A percentile compares a stretch with the other conserved stretches of the same genome.
These are phyloP conservation scores for Penicillium canescens DNA, from an alignment of 495 filamentous ascomycete species.

Conservation along the genomic window DNA sequence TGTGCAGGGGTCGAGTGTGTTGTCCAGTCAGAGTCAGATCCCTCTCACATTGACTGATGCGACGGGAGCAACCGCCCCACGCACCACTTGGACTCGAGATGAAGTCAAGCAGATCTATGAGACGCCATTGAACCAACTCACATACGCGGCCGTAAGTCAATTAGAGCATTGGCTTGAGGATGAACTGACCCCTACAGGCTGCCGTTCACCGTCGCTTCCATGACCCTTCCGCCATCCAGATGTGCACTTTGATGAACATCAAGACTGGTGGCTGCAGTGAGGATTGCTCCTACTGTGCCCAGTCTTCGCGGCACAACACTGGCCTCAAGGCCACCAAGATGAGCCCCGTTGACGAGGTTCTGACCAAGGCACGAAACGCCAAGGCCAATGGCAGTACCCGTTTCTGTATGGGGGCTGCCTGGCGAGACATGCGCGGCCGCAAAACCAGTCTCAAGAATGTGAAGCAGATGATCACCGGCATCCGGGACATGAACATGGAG, in stretches of 20 bases:
- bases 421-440: conserved; percentile 87
- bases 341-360: conserved; percentile 73
- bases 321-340: conserved; percentile 77
- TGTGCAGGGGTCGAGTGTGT: conserved; percentile 38
- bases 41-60: conserved; percentile 51
- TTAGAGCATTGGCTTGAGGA: not conserved
- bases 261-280: conserved; percentile 89
- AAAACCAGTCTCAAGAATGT: conserved; percentile 76
- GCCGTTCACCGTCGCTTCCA: conserved; percentile 80
- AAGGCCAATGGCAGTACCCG: conserved; percentile 77
- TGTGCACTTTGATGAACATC: conserved; percentile 93
- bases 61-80: conserved; percentile 54
- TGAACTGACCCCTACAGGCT: conserved; percentile 45
- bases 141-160: conserved; percentile 67
- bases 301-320: conserved; percentile 77
- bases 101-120: conserved; percentile 76
- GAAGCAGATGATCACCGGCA: conserved; percentile 76
- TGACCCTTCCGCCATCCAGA: conserved; percentile 74
- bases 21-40: conserved; percentile 36
- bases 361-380: conserved; percentile 71
- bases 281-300: conserved; percentile 87
- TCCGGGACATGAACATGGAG: conserved; percentile 80
- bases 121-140: conserved; percentile 73
- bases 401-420: conserved; percentile 91
- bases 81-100: conserved; percentile 75